These are phyloP conservation scores for Mycosarcoma mackinlayi DNA, from an alignment of 1,284 basidiomycete species.

Conservation along the genomic window DNA sequence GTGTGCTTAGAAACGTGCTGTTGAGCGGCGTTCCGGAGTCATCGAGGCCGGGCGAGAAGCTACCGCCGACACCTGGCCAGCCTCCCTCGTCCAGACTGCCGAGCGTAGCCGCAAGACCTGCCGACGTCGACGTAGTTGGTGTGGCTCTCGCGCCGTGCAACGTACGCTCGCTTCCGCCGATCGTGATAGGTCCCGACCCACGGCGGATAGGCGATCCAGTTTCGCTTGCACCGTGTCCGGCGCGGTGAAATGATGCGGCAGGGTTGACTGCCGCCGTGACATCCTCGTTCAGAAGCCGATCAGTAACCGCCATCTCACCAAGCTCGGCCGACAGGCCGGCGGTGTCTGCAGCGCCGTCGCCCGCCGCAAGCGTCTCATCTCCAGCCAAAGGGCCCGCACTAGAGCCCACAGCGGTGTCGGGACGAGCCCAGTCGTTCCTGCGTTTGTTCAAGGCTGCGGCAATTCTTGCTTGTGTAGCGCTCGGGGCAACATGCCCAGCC, in stretches of 20 bases:
- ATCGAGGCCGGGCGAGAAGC: constrained; percentile 48
- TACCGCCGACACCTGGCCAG: constrained; percentile 28
- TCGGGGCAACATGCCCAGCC: constrained; percentile 11
- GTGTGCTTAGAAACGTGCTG: constrained; percentile 71
- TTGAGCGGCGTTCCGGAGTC: constrained; percentile 70
- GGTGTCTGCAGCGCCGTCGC: constrained; percentile 1
- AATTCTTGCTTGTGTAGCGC: constrained; percentile 10
- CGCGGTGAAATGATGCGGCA: constrained; percentile 4
- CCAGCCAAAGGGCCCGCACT: constrained; percentile 34
- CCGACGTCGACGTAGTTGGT: constrained; percentile 7
- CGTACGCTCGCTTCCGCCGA: constrained; percentile 24
- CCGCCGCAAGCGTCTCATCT: constrained; percentile 29
- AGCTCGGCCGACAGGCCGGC: constrained; percentile 14
- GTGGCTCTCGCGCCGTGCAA: constrained; percentile 17
- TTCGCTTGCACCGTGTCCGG: constrained; percentile 14
- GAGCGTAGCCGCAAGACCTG: constrained; percentile 10
- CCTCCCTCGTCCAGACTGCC: constrained; percentile 28
- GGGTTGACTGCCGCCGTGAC: not conserved
- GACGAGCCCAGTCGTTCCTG: constrained; percentile 51
- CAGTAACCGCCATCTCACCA: constrained; percentile 35
- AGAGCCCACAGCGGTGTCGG: constrained; percentile 48
- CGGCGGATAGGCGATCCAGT: constrained; percentile 33
- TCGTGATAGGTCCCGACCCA: constrained; percentile 34
- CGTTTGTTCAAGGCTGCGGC: constrained; percentile 33
- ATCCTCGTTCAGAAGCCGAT: constrained; percentile 34